Evolutionary conservation across 2,329 filamentous ascomycete genomes (phyloP), one percentile per base, ranked within the genome.

Genomic region (Sporothrix sp.): DNA sequence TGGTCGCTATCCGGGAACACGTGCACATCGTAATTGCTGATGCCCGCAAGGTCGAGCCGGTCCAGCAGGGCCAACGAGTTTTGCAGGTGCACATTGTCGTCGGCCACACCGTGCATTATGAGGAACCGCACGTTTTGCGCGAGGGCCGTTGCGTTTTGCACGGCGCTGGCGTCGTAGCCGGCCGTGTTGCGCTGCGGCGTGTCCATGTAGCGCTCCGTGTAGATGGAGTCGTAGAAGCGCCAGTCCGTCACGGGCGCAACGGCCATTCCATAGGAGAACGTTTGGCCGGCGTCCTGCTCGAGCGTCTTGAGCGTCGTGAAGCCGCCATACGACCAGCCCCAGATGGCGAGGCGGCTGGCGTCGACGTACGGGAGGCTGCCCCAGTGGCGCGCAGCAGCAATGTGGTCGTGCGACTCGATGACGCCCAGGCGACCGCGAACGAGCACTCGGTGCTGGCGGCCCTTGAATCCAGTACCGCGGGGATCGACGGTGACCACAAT

Each of bases 241-340:
- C 93, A 98, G 67, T 98, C 90, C 0, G 91, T 97, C n/a, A 98
- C 93, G 16, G 93, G 93, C 1, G 93, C 93, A 47, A 98, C 94
- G 7, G 94, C 89, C 86, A 98, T 95, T 59, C 93, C 94, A 65
- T 98, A 98, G 57, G 83, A 83, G 71, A 96, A 98, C 0, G 90
- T 97, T 62, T 80, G 66, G 5, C 94, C 93, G 8, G 81, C 91
- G 63, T 98, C 93, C 55, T 81, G 78, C 71, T 98, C 93, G 11
- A 98, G 81, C 1, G 88, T 93, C 72, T 98, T 98, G 61, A 98
- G 76, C 6, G 93, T 87, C 73, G 87, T 86, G 72, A 95, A 98
- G 10, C 93, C 93, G 52, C 93, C 93, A 62, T 93, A 98, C 56
- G 87, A 95, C 93, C 93, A 98, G 43, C 93, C 93, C 93, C 93